Evolutionary conservation across 176 grass and related monocot genomes (phyloP).

Genomic region (Eremochloa ophiuroides): DNA sequence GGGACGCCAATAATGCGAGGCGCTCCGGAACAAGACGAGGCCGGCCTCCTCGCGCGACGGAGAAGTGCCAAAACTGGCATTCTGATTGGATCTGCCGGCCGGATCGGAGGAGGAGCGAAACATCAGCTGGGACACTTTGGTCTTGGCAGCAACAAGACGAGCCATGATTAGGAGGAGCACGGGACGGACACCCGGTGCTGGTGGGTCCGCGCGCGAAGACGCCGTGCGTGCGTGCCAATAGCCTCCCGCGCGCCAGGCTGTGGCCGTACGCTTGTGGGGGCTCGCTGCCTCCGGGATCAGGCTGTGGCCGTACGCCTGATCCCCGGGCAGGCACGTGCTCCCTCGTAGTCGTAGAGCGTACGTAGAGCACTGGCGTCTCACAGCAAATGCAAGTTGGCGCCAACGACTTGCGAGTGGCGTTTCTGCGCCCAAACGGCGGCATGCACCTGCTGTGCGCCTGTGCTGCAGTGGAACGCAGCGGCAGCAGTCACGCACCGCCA

Average conservation of each 20-base stretch:
- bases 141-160: background rate
- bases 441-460: no score
- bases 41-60: background rate
- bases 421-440: background rate
- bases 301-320: background rate
- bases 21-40: background rate
- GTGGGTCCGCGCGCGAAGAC: background rate
- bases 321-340: background rate
- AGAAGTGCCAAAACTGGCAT: slow-evolving; percentile 21
- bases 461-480: no score
- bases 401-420: background rate
- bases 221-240: background rate
- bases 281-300: background rate
- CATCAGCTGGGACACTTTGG: background rate
- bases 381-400: background rate
- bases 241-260: background rate
- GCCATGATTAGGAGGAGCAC: background rate
- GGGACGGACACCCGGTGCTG: no score
- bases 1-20: background rate
- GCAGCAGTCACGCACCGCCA: no score
- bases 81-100: background rate
- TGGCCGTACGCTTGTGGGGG: background rate
- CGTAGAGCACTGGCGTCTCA: background rate
- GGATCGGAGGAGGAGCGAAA: background rate
- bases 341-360: background rate